A percentile compares a stretch with the other conserved stretches of the same genome.
Evolutionary conservation across 306 rosid species (phyloP).

Genomic region (Prinsepia uniflora): DNA sequence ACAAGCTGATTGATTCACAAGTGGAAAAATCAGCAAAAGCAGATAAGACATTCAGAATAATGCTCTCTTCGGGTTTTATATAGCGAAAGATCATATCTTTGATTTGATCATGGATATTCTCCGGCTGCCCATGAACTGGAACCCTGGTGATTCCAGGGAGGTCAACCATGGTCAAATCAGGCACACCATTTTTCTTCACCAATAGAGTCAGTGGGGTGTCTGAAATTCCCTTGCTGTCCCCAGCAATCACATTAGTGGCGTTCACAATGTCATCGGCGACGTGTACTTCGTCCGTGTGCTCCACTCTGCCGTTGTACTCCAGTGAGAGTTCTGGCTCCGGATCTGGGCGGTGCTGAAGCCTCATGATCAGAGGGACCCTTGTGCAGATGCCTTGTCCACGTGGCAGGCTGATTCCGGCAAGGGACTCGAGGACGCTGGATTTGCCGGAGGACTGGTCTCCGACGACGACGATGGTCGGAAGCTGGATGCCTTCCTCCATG

Average conservation of each 20-base stretch:
- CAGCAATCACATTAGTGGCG: background rate
- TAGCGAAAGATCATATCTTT: background rate
- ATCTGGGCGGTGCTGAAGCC: background rate
- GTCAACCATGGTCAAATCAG: background rate
- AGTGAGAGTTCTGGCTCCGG: background rate
- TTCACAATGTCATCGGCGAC: background rate
- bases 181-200: background rate
- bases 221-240: background rate
- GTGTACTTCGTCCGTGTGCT: background rate
- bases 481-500: background rate
- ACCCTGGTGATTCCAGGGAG: slow-evolving; percentile 4
- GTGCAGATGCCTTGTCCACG: slow-evolving; percentile 7
- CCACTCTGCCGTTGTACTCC: background rate
- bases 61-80: background rate
- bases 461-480: background rate
- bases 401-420: background rate
- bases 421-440: background rate
- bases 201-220: background rate
- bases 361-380: background rate
- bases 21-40: background rate
- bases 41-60: background rate
- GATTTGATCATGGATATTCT: background rate
- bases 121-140: background rate
- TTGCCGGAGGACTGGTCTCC: slow-evolving; percentile 2
- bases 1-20: background rate